These are phyloP conservation scores for Phaeoacremonium minimum DNA, from an alignment of 2,329 filamentous ascomycete species.

Conservation along the genomic window DNA sequence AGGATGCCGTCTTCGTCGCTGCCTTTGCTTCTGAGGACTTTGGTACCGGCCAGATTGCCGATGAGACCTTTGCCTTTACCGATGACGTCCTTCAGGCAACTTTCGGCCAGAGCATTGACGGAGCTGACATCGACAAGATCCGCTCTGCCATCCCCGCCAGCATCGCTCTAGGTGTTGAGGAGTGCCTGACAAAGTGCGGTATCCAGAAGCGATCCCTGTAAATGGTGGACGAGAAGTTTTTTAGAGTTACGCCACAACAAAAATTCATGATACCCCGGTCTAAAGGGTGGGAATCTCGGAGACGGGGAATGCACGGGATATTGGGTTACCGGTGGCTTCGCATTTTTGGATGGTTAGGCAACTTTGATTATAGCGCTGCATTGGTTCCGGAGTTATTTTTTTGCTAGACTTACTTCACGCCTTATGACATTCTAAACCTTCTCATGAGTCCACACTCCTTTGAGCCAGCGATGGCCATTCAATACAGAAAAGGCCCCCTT, in stretches of 20 bases:
- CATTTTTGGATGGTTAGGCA: neutral
- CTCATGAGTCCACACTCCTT: neutral
- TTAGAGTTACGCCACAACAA: neutral
- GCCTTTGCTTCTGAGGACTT: slow-evolving; percentile 46
- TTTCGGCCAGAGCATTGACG: slow-evolving; percentile 39
- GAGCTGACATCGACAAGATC: slow-evolving; percentile 23
- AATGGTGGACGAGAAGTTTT: no score
- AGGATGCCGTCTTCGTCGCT: slow-evolving; percentile 44
- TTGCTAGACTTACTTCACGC: neutral
- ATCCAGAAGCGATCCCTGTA: neutral
- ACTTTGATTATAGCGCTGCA: neutral
- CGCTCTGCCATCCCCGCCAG: slow-evolving; percentile 10
- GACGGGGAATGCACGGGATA: neutral
- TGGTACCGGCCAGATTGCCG: slow-evolving; percentile 44
- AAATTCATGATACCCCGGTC: neutral
- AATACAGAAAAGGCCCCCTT: neutral
- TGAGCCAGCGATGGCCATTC: neutral
- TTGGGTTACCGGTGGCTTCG: no score
- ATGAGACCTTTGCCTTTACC: slow-evolving; percentile 43
- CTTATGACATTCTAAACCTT: no score
- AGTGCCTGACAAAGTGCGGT: slow-evolving; percentile 9
- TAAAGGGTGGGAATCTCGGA: neutral
- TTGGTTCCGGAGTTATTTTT: neutral
- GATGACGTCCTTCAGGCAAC: slow-evolving; percentile 40
- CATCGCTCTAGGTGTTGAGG: slow-evolving; percentile 10